Evolutionary conservation across 2,329 filamentous ascomycete species (phyloP), one percentile per base, ranked within the genome.

Genomic region (Colletotrichum sp.): DNA sequence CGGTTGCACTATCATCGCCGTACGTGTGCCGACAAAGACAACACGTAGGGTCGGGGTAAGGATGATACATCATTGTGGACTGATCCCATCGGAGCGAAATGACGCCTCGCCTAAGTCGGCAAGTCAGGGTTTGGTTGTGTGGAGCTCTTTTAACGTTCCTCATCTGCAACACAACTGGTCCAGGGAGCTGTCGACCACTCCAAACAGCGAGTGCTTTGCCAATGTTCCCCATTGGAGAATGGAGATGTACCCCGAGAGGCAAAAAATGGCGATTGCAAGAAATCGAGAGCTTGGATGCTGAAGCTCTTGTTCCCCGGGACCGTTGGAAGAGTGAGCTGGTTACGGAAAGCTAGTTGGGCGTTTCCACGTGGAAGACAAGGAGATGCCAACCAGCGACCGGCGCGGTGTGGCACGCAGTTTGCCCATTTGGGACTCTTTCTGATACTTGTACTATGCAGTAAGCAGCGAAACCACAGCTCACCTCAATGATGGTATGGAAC

Each of bases 31-130:
- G 62, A 43, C 52, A 30, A 16, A 59, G 32, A 55, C 68, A 64
- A 59, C 24, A 38, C 36, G 30, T 12, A 38, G 63, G 59, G 59
- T 73, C 73, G 75, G 66, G 69, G 69, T 76, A 69, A 34, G 63
- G 30, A 32, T 32, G 58, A 59, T 71, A 73, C 69, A 73, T 76
- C 67, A 66, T 73, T 73, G 75, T 78, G 76, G 76, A 77, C 76
- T 78, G 76, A 78, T 77, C 55, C 68, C 32, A 32, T 70, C 32
- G 76, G 76, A 74, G 71, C 74, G 64, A 77, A 55, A 77, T 77
- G 75, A 77, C 69, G 72, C 76, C 72, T 77, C 68, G 67, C 67
- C 72, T 64, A 63, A 68, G 63, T 71, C 75, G 68, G 75, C 75
- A 76, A 76, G 72, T 71, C 56, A 75, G 75, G 55, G 75, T 34